These are phyloP conservation scores for Scheffersomyces segobiensis DNA, from an alignment of 1,139 yeast species.

Conservation along the genomic window DNA sequence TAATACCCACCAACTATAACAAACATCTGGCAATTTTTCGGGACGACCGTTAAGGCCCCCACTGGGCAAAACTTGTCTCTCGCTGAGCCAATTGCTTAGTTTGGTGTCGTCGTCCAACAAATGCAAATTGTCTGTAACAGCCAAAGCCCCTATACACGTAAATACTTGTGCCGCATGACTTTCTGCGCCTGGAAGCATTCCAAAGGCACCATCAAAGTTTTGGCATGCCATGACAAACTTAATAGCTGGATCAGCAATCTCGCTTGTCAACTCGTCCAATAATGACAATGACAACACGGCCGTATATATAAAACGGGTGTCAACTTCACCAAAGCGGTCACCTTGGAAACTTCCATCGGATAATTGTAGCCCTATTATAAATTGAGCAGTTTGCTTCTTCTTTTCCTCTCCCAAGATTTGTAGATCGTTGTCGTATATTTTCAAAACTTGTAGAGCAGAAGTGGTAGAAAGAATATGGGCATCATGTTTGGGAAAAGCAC, in stretches of 20 bases:
- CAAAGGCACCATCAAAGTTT: constrained; percentile 96
- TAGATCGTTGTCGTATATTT: constrained; percentile 59
- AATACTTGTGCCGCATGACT: constrained; percentile 93
- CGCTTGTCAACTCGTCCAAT: constrained; percentile 60
- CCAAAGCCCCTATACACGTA: constrained; percentile 79
- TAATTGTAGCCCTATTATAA: constrained; percentile 59
- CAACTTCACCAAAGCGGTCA: constrained; percentile 88
- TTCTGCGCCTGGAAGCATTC: constrained; percentile 92
- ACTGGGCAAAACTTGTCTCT: constrained; percentile 73
- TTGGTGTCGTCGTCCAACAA: constrained; percentile 49
- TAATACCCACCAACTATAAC: constrained; percentile 98
- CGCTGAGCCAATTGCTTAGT: constrained; percentile 83
- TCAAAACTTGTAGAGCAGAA: constrained; percentile 79
- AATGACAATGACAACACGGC: constrained; percentile 75
- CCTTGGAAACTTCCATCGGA: constrained; percentile 85
- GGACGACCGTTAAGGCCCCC: constrained; percentile 98
- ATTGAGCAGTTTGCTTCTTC: constrained; percentile 29
- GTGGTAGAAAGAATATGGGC: constrained; percentile 86
- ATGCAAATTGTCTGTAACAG: constrained; percentile 63
- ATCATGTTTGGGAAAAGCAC: constrained; percentile 87
- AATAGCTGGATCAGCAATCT: constrained; percentile 65
- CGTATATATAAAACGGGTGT: constrained; percentile 84
- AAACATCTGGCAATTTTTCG: constrained; percentile 92
- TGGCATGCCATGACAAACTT: constrained; percentile 67
- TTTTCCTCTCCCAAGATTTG: constrained; percentile 30